Conservation (phyloP, 768 basidiomycete genomes). For the Naganishia vaughanmartiniae region DNA sequence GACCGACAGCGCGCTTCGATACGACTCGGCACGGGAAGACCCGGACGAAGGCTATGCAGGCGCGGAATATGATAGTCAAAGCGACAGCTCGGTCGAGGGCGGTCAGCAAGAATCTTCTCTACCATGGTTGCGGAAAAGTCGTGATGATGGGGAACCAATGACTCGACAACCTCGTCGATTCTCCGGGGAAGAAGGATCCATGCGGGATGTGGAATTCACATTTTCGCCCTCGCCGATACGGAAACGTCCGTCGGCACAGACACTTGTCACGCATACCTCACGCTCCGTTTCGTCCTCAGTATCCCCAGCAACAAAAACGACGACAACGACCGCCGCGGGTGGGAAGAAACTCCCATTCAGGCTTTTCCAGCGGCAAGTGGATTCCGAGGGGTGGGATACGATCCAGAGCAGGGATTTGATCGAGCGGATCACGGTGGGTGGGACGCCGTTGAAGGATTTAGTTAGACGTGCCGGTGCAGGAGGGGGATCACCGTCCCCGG, state of each 20-base stretch:
- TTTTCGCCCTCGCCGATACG: slow-evolving; percentile 33
- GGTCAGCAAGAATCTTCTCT: not conserved
- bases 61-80: not conserved
- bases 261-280: slow-evolving; percentile 26
- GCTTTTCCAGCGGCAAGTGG: slow-evolving; percentile 57
- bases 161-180: not conserved
- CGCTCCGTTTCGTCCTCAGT: slow-evolving; percentile 35
- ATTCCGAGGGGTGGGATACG: slow-evolving; percentile 55
- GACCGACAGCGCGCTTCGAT: not conserved
- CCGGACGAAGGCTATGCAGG: slow-evolving; percentile 15
- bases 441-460: slow-evolving; percentile 23
- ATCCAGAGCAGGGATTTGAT: slow-evolving; percentile 59
- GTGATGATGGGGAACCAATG: not conserved
- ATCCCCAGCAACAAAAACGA: slow-evolving; percentile 23
- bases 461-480: slow-evolving; percentile 2
- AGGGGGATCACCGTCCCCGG: slow-evolving; percentile 10
- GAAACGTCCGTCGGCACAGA: slow-evolving; percentile 14
- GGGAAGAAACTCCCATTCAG: slow-evolving; percentile 13
- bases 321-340: not conserved
- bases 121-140: not conserved
- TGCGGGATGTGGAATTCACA: slow-evolving; percentile 36
- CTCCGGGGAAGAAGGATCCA: slow-evolving; percentile 21
- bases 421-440: slow-evolving; percentile 4
- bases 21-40: slow-evolving; percentile 9
- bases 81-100: not conserved